These are phyloP conservation scores for Aquilaria sinensis DNA, from an alignment of 345 rosid genomes.

Conservation along the genomic window DNA sequence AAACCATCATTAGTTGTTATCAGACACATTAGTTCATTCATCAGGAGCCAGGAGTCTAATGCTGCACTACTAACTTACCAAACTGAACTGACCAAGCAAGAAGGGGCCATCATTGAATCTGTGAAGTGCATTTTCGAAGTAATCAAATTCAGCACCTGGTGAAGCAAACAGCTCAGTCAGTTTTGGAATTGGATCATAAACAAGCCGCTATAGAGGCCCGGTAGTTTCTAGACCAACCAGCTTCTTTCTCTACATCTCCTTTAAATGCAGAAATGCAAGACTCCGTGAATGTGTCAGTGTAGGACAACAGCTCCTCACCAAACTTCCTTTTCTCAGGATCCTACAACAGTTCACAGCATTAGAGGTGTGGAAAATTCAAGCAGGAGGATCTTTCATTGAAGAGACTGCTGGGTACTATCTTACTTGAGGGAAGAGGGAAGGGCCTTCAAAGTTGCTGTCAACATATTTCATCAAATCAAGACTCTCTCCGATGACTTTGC, in stretches of 20 bases:
- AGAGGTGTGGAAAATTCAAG: neutral
- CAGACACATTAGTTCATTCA: neutral
- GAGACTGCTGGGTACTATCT: constrained; percentile 2
- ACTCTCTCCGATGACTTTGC: constrained; percentile 84
- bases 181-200: neutral
- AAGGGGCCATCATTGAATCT: constrained; percentile 82
- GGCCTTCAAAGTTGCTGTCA: constrained; percentile 82
- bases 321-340: constrained; percentile 58
- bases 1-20: neutral
- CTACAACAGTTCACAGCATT: constrained; percentile 28
- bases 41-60: neutral
- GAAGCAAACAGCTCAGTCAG: constrained; percentile 6
- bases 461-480: constrained; percentile 70
- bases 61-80: constrained; percentile 36
- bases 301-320: constrained; percentile 57
- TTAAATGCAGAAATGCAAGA: constrained; percentile 43
- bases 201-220: neutral
- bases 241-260: constrained; percentile 45
- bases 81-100: constrained; percentile 76
- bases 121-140: constrained; percentile 56
- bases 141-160: constrained; percentile 66
- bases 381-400: neutral
- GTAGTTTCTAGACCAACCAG: constrained; percentile 31
- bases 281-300: constrained; percentile 43
- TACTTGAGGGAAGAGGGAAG: constrained; percentile 65